These are phyloP conservation scores for Dactylis glomerata DNA, from an alignment of 176 grass and related monocot genomes.

Conservation along the genomic window DNA sequence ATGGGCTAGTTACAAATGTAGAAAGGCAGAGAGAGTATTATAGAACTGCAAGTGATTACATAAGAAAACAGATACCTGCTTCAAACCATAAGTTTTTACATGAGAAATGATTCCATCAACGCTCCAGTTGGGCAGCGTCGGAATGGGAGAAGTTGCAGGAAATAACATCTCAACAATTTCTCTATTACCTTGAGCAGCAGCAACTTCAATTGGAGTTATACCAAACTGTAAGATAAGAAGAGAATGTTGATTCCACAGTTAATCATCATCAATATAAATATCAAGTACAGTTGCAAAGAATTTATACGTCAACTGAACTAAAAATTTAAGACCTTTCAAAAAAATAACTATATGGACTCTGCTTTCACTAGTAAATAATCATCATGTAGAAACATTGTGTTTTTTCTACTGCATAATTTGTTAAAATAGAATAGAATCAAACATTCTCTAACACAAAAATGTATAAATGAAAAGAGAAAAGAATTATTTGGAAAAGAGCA, in stretches of 20 bases:
- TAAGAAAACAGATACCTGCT: not conserved
- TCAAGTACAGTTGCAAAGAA: not conserved
- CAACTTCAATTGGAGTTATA: constrained; percentile 1
- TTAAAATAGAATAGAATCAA: not conserved
- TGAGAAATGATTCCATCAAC: constrained; percentile 26
- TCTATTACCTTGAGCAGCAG: not conserved
- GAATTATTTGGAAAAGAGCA: not conserved
- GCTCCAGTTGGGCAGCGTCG: constrained; percentile 6
- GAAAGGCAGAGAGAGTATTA: not conserved
- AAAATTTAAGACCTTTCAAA: not conserved
- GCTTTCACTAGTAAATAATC: not conserved
- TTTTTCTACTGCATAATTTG: not conserved
- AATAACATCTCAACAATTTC: constrained; percentile 17
- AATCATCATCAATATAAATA: not conserved
- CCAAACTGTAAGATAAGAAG: not conserved
- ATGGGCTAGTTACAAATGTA: not conserved
- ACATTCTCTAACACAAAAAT: too few species aligned
- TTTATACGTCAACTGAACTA: not conserved
- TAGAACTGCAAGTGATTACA: not conserved
- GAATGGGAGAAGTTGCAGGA: constrained; percentile 15
- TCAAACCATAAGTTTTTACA: not conserved
- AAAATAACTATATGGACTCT: not conserved
- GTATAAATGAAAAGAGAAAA: not conserved
- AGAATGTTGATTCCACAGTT: not conserved
- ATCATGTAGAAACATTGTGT: not conserved